These are phyloP conservation scores for Penicillium sp. DNA, from an alignment of 2,329 filamentous ascomycete species.

Conservation along the genomic window DNA sequence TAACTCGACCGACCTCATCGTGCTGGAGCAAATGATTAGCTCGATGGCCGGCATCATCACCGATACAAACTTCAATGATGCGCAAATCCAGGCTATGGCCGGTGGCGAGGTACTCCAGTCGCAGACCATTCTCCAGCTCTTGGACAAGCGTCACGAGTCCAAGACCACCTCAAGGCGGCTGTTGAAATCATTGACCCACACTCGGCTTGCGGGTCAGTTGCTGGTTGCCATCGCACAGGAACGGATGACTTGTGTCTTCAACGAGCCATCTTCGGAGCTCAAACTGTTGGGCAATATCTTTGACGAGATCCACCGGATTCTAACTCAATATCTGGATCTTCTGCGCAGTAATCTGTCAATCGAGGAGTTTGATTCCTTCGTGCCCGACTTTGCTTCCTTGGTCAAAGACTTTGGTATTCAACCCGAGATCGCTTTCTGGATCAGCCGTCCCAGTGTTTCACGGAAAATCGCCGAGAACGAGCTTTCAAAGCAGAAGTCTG, in stretches of 20 bases:
- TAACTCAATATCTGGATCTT: slow-evolving; percentile 87
- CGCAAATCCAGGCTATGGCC: slow-evolving; percentile 83
- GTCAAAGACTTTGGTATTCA: slow-evolving; percentile 79
- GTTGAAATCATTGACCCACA: slow-evolving; percentile 75
- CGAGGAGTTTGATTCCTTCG: slow-evolving; percentile 73
- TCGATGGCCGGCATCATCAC: slow-evolving; percentile 94
- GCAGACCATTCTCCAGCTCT: slow-evolving; percentile 75
- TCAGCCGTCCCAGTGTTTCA: slow-evolving; percentile 74
- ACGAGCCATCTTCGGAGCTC: slow-evolving; percentile 75
- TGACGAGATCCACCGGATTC: slow-evolving; percentile 83
- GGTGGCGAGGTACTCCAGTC: slow-evolving; percentile 78
- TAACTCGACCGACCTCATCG: slow-evolving; percentile 87
- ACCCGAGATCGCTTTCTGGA: slow-evolving; percentile 79
- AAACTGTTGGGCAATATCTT: slow-evolving; percentile 87
- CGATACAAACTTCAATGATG: slow-evolving; percentile 83
- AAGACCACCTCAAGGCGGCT: slow-evolving; percentile 75
- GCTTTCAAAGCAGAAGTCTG: slow-evolving; percentile 29
- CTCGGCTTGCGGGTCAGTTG: slow-evolving; percentile 75
- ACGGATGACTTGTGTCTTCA: slow-evolving; percentile 81
- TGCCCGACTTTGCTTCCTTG: slow-evolving; percentile 73
- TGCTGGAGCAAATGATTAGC: slow-evolving; percentile 84
- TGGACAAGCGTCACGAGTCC: slow-evolving; percentile 79
- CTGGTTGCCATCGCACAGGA: slow-evolving; percentile 92
- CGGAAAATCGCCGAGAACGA: slow-evolving; percentile 57
- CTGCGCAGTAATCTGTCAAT: slow-evolving; percentile 76